These are phyloP conservation scores for Metarhizium guizhouense DNA, from an alignment of 2,329 filamentous ascomycete genomes.

Conservation along the genomic window DNA sequence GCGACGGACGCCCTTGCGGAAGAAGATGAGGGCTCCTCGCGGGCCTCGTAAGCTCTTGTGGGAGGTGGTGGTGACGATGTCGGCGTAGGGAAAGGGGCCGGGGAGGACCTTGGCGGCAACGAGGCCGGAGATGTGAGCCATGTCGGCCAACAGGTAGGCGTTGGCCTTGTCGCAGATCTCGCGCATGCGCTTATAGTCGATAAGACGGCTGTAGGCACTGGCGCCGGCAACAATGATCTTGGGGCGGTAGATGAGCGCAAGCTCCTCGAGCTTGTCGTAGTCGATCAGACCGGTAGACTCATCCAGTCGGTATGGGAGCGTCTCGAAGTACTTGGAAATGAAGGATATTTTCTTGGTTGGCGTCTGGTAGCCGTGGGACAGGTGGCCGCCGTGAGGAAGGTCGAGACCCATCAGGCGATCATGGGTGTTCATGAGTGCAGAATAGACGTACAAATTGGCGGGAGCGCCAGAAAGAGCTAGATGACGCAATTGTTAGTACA, in stretches of 20 bases:
- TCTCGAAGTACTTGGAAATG: constrained; percentile 98
- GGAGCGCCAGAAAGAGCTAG: constrained; percentile 66
- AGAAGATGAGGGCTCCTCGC: constrained; percentile 97
- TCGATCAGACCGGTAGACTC: constrained; percentile 89
- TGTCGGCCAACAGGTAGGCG: constrained; percentile 88
- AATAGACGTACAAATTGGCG: constrained; percentile 88
- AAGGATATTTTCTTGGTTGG: constrained; percentile 94
- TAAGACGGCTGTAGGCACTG: constrained; percentile 89
- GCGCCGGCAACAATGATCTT: constrained; percentile 94
- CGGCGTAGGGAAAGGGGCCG: constrained; percentile 79
- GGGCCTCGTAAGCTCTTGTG: constrained; percentile 96
- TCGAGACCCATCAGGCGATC: constrained; percentile 96
- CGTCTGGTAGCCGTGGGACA: constrained; percentile 96
- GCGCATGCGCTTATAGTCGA: constrained; percentile 90
- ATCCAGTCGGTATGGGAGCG: constrained; percentile 86
- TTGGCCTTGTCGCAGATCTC: constrained; percentile 85
- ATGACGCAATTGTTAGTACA: background rate
- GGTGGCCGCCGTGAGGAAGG: constrained; percentile 88
- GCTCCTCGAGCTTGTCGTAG: constrained; percentile 83
- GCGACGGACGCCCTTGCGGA: constrained; percentile 80
- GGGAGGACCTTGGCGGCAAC: constrained; percentile 88
- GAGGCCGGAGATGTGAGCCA: constrained; percentile 94
- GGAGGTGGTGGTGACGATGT: constrained; percentile 95
- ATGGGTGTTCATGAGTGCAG: constrained; percentile 83
- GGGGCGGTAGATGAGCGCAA: constrained; percentile 81